A percentile compares a stretch with the other conserved stretches of the same genome.
These are phyloP conservation scores for Cladophialophora psammophila DNA, from an alignment of 2,329 filamentous ascomycete genomes.

Conservation along the genomic window DNA sequence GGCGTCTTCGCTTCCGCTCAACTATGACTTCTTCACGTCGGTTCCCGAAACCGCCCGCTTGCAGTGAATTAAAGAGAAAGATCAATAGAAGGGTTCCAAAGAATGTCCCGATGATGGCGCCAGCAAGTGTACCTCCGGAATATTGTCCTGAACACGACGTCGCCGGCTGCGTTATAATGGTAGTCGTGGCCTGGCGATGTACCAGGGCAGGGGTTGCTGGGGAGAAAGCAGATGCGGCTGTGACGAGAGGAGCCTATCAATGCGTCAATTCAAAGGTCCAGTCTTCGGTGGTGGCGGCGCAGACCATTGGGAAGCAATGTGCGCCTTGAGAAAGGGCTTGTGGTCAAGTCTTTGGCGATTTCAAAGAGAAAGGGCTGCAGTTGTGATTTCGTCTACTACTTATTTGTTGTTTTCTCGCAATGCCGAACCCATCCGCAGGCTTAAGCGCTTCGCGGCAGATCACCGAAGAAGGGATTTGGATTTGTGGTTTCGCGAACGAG, in stretches of 20 bases:
- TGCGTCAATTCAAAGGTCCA: neutral
- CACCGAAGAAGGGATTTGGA: neutral
- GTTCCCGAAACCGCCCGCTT: constrained; percentile 21
- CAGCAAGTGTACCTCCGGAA: constrained; percentile 39
- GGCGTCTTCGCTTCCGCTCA: constrained; percentile 36
- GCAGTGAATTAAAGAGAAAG: constrained; percentile 37
- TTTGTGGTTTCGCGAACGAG: constrained; percentile 1
- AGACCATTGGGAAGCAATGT: constrained; percentile 27
- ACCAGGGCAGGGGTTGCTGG: constrained; percentile 33
- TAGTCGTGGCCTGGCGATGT: constrained; percentile 37
- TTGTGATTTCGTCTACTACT: neutral
- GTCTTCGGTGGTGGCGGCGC: constrained; percentile 8
- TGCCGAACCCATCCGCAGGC: constrained; percentile 1
- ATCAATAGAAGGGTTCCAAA: constrained; percentile 40
- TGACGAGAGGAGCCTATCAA: constrained; percentile 27
- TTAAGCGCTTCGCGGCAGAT: constrained; percentile 12
- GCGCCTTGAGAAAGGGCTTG: neutral
- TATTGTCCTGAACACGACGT: constrained; percentile 39
- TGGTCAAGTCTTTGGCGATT: neutral
- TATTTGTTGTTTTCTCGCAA: constrained; percentile 4
- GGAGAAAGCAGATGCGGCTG: constrained; percentile 28
- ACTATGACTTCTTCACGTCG: constrained; percentile 37
- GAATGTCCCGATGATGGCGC: constrained; percentile 40
- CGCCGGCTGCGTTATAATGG: constrained; percentile 28
- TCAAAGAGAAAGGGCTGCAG: neutral